Base-by-base conservation (phyloP, 202 grass and related monocot species). In the Carex arenaria region DNA sequence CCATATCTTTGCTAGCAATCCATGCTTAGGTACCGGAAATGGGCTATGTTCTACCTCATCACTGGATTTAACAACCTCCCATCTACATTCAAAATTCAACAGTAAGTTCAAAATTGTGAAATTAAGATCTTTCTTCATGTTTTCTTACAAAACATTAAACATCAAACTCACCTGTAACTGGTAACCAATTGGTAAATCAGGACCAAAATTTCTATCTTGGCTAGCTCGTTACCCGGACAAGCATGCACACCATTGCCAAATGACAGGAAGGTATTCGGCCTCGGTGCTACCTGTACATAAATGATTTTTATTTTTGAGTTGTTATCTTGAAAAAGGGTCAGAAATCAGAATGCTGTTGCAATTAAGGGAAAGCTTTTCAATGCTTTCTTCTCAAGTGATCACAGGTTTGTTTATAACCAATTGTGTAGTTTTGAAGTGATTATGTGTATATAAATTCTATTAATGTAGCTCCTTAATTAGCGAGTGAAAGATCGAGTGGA, bases 161-260 rank as follows among this genome's bases (percentile, higher is more conserved):
- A 47, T 47, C 45, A 31, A 67, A 45, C 78, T 72, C 57, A 95
- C 95, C 91, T 94, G 85, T 99, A 96, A 78, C 42, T 83, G 88
- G 93, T 99, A 84, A 94, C 87, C 49, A 99, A 90, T 84, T 84
- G 91, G 84, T 99, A 90, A 80, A 96, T 77, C 72, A 99, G 81
- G 81, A 96, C 72, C 76, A 94, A 45, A 75, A 94, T 96, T 78
- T 99, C 96, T 10, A 94, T 89, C 88, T 93, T 99, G 77, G 96
- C 96, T 57, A 99, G 89, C 84, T 99, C 96, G 80, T 95, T 95
- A 0, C 96, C 96, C 3, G 96, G 96, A 90, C 96, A 99, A 78
- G 96, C 89, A 82, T 99, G 96, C 72, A 82, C 86, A 56, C 96
- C 93, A 68, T 86, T 89, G 43, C 96, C 96, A 84, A 99, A 99